Evolutionary conservation across 129 eudicot species (phyloP), one percentile per base, ranked within the genome.

Genomic region (Centella asiatica): DNA sequence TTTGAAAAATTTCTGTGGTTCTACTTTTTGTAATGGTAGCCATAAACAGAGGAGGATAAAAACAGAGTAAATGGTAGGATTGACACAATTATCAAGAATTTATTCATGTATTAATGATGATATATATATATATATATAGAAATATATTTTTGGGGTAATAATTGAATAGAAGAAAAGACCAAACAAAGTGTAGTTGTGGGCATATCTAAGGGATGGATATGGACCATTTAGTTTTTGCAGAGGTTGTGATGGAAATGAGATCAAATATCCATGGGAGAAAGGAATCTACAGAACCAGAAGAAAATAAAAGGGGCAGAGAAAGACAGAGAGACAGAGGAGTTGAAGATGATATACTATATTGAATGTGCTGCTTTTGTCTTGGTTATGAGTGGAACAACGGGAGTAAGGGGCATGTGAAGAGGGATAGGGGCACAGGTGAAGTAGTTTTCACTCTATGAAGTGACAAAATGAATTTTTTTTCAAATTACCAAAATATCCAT

Each of bases 271-370:
- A 59, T 47, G 36, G 49, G n/a, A n/a, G n/a, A n/a, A 50, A 54
- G 80, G 69, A 73, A 66, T 65, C 27, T 62, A 57, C 58, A 70
- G 75, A 72, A 44, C 72, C 83, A 74, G 70, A 64, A 55, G 50
- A 68, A 68, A 12, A 18, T 34, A 4, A 56, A 51, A 17, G 73
- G 65, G 50, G 72, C 59, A 44, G 59, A 50, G 68, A 73, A 56
- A 52, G 64, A 26, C 56, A 22, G 40, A 44, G 23, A 27, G 29
- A 1, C 33, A 24, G 28, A 23, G 58, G 31, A 47, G 51, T 48
- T 6, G 32, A 33, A 54, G 48, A 26, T 34, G 52, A 29, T 39
- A 56, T 32, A 58, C 28, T 55, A 26, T 55, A 37, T 29, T 26
- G 7, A 25, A 13, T 14, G 13, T 27, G 13, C 11, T 25, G 66